These are phyloP conservation scores for Juncus effusus DNA, from an alignment of 176 grass and related monocot species.

Conservation along the genomic window DNA sequence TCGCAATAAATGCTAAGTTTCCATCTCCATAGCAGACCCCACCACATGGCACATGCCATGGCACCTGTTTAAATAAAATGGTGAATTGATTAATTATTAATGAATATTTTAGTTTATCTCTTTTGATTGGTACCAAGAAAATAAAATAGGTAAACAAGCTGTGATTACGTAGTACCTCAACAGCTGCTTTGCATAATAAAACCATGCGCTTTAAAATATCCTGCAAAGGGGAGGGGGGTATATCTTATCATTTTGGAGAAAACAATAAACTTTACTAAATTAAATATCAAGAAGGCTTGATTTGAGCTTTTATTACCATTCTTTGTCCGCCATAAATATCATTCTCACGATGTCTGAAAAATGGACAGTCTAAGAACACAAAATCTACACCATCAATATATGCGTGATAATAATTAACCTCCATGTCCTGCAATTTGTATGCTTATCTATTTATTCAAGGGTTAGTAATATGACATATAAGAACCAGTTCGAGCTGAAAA, in stretches of 20 bases:
- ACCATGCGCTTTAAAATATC: slow-evolving; percentile 86
- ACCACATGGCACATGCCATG: slow-evolving; percentile 79
- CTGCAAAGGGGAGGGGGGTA: slow-evolving; percentile 10
- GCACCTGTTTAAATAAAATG: slow-evolving; percentile 45
- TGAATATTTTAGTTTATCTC: too few species aligned
- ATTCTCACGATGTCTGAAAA: slow-evolving; percentile 56
- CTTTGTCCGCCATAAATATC: slow-evolving; percentile 76
- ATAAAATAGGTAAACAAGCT: too few species aligned
- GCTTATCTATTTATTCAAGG: too few species aligned
- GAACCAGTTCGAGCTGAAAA: too few species aligned
- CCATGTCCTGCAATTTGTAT: slow-evolving; percentile 51
- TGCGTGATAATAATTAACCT: slow-evolving; percentile 73
- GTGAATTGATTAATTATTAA: slow-evolving; percentile 2
- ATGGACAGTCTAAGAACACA: slow-evolving; percentile 66
- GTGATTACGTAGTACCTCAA: slow-evolving; percentile 47
- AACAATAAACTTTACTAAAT: too few species aligned
- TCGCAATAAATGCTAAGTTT: slow-evolving; percentile 89
- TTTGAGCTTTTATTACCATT: too few species aligned
- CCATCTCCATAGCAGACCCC: slow-evolving; percentile 82
- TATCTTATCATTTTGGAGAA: too few species aligned
- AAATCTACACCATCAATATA: slow-evolving; percentile 97
- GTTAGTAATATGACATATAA: too few species aligned
- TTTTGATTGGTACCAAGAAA: too few species aligned
- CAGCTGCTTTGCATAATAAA: slow-evolving; percentile 89
- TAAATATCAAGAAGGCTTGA: too few species aligned